phyloP scores from a whole-genome alignment of 1,139 yeast genomes.

The Debaryomyces singareniensis region DNA sequence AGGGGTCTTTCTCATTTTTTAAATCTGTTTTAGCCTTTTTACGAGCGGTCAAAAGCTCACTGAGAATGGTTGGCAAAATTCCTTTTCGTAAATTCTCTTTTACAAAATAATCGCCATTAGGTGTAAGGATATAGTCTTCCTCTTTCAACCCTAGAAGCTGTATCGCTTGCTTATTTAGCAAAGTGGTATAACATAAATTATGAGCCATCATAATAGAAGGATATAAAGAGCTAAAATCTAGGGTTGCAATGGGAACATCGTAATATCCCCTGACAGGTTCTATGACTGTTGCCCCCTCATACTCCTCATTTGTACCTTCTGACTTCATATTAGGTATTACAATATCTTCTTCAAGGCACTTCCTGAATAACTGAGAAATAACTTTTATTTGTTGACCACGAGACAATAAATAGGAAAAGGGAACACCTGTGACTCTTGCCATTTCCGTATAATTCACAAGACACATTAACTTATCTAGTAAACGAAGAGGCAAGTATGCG shows the following conservation, averaged over 20 bases:
- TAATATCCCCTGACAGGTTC: slow-evolving; percentile 95
- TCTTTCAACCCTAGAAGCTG: slow-evolving; percentile 57
- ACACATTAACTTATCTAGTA: slow-evolving; percentile 91
- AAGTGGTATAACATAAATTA: slow-evolving; percentile 89
- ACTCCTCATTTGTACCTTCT: slow-evolving; percentile 82
- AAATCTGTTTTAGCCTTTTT: slow-evolving; percentile 87
- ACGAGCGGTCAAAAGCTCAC: slow-evolving; percentile 86
- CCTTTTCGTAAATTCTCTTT: slow-evolving; percentile 69
- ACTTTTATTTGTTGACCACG: slow-evolving; percentile 98
- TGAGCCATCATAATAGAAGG: slow-evolving; percentile 99
- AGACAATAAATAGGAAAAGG: slow-evolving; percentile 79
- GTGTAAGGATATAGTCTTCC: slow-evolving; percentile 80
- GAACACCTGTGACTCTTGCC: slow-evolving; percentile 99
- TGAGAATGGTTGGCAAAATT: slow-evolving; percentile 82
- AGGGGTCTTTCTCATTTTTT: slow-evolving; percentile 91
- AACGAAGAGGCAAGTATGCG: slow-evolving; percentile 83
- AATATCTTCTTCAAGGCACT: slow-evolving; percentile 77
- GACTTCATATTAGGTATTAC: slow-evolving; percentile 87
- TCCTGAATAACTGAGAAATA: slow-evolving; percentile 88
- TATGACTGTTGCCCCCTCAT: slow-evolving; percentile 98
- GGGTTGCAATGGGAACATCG: slow-evolving; percentile 93
- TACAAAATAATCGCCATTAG: slow-evolving; percentile 92
- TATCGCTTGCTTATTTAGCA: slow-evolving; percentile 65
- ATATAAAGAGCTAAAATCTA: slow-evolving; percentile 95
- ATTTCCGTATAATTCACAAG: slow-evolving; percentile 95